Percentiles rank a stretch among this genome's conserved stretches.
Conservation (phyloP, 1,139 yeast species). For the Torulaspora pretoriensis region DNA sequence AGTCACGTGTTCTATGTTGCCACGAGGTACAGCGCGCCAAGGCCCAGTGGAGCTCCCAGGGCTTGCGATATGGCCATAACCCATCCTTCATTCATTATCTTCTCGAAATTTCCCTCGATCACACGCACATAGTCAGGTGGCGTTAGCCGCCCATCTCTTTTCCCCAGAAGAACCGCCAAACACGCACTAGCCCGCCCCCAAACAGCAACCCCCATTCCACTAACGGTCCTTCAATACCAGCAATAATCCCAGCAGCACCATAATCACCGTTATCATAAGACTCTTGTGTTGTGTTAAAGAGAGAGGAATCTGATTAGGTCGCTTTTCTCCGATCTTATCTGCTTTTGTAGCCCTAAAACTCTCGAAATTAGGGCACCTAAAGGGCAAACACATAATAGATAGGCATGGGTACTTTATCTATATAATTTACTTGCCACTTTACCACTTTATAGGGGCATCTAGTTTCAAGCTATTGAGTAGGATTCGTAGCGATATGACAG, state of each 20-base stretch:
- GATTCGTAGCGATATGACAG: constrained; percentile 5
- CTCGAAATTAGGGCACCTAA: background rate
- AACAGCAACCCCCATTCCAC: background rate
- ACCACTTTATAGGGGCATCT: too few species aligned
- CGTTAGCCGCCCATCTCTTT: constrained; percentile 8
- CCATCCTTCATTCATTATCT: background rate
- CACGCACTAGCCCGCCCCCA: background rate
- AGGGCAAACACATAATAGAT: background rate
- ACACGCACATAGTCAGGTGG: background rate
- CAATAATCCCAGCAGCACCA: background rate
- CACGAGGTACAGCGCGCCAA: too few species aligned
- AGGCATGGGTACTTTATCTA: background rate
- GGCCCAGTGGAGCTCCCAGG: too few species aligned
- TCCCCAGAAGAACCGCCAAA: background rate
- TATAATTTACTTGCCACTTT: too few species aligned
- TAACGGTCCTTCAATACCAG: background rate
- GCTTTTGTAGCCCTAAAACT: background rate
- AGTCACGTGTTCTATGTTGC: too few species aligned
- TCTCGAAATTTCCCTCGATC: background rate
- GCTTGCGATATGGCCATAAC: too few species aligned
- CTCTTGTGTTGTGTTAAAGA: background rate
- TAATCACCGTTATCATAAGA: background rate
- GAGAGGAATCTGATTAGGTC: background rate
- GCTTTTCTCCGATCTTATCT: background rate
- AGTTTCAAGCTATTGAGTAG: background rate